These are phyloP conservation scores for Penicillium hordei DNA, from an alignment of 2,329 filamentous ascomycete species.

Conservation along the genomic window DNA sequence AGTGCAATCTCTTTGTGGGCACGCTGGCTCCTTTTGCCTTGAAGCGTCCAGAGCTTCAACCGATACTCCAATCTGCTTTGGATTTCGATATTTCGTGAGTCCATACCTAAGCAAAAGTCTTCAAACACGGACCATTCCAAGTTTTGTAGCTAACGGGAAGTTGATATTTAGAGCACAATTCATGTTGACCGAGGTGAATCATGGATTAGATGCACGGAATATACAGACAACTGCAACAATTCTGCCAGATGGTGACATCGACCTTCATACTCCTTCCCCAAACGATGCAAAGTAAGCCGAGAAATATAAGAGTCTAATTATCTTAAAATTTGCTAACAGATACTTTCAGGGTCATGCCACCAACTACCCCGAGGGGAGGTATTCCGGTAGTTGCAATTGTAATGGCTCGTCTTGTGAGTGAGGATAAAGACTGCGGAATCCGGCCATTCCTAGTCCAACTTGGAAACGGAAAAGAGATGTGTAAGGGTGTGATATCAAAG, in stretches of 20 bases:
- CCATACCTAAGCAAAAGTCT: not conserved
- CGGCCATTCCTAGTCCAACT: slow-evolving; percentile 36
- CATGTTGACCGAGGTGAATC: slow-evolving; percentile 44
- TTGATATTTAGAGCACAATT: slow-evolving; percentile 28
- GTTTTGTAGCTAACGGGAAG: not conserved
- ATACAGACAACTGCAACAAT: slow-evolving; percentile 42
- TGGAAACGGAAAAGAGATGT: slow-evolving; percentile 27
- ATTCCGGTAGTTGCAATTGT: slow-evolving; percentile 35
- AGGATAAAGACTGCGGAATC: slow-evolving; percentile 27
- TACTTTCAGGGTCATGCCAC: slow-evolving; percentile 10
- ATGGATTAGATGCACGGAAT: slow-evolving; percentile 43
- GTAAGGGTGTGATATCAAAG: slow-evolving; percentile 29
- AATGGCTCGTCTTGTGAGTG: slow-evolving; percentile 34
- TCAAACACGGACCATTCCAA: not conserved
- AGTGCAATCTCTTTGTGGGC: slow-evolving; percentile 23
- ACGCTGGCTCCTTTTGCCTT: slow-evolving; percentile 19
- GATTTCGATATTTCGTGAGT: slow-evolving; percentile 24
- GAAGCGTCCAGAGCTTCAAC: slow-evolving; percentile 14
- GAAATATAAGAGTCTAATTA: not conserved
- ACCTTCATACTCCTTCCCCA: slow-evolving; percentile 34
- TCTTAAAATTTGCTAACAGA: not conserved
- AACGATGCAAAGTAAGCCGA: slow-evolving; percentile 33
- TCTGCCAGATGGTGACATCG: slow-evolving; percentile 34
- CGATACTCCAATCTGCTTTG: slow-evolving; percentile 19
- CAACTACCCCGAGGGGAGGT: slow-evolving; percentile 12